Evolutionary conservation across 1,284 basidiomycete genomes (phyloP), one percentile per base, ranked within the genome.

Genomic region (Cryptococcus amylolentus): DNA sequence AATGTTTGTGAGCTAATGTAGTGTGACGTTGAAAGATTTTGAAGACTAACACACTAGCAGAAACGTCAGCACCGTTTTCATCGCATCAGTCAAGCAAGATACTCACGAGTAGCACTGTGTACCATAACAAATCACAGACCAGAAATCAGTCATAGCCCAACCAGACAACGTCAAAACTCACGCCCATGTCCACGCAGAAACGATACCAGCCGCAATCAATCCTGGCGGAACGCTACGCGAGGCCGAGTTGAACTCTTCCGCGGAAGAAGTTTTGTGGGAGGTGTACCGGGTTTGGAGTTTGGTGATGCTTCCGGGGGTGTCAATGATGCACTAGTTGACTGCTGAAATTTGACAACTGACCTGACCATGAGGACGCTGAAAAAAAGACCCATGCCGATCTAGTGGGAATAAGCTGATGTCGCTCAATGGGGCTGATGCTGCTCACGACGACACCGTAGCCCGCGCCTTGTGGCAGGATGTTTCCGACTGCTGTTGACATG

Each of bases 171-270:
- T 23, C 23, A 0, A 81, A 67, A 0, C 79, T 81, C 0, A 79
- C 4, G 76, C 72, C 75, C 76, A 91, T 18, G 90, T 91, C 78
- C 78, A 79, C 0, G 75, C 77, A 2, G 63, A 60, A 35, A 94
- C 89, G 60, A 95, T 92, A 7, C 91, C 91, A 10, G 89, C 84
- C 0, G 91, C 92, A 57, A 95, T 92, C 43, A 96, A 80, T 7
- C 91, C 92, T 2, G 92, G 90, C 65, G 92, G 92, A 49, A 92
- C 83, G 58, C 85, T 72, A 56, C 70, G 52, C 56, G 69, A 71
- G 2, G 91, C 91, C 54, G 85, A 88, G 62, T 85, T 88, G 75
- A 92, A 93, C 72, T 94, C 91, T 58, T 84, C 82, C 0, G 83
- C 81, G 1, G 79, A 80, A 5, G 73, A 69, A 8, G 66, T 58